These are phyloP conservation scores for Carex scoparia DNA, from an alignment of 176 grass and related monocot species.

Conservation along the genomic window DNA sequence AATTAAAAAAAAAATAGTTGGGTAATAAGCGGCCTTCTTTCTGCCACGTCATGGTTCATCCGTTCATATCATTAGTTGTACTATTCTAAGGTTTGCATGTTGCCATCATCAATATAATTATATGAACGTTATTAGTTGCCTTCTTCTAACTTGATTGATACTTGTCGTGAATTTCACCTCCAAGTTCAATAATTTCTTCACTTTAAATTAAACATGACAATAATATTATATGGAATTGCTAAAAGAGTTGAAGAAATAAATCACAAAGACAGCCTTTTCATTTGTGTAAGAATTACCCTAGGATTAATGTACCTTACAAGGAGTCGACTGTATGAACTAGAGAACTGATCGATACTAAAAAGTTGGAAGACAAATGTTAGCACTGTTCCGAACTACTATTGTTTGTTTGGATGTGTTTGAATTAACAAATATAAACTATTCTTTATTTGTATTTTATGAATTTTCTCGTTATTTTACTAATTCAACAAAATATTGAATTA, in stretches of 20 bases:
- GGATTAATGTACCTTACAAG: no score
- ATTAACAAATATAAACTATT: no score
- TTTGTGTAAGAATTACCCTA: no score
- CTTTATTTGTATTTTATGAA: no score
- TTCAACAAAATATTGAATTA: no score
- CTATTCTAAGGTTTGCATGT: neutral
- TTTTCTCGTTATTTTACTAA: no score
- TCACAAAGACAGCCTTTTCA: no score
- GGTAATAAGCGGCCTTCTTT: neutral
- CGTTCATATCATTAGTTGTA: neutral
- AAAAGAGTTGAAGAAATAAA: no score
- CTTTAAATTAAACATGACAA: neutral
- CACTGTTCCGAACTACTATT: no score
- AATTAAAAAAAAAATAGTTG: neutral
- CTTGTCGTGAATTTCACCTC: neutral
- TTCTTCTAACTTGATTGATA: neutral
- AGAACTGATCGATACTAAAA: neutral
- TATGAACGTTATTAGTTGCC: neutral
- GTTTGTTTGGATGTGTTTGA: no score
- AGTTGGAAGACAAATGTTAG: neutral
- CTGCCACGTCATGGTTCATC: conserved; percentile 2
- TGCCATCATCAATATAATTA: neutral
- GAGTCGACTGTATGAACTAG: neutral
- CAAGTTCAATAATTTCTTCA: neutral
- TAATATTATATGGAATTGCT: neutral